phyloP scores from a whole-genome alignment of 2,329 filamentous ascomycete genomes.

The Tolypocladium sp. region DNA sequence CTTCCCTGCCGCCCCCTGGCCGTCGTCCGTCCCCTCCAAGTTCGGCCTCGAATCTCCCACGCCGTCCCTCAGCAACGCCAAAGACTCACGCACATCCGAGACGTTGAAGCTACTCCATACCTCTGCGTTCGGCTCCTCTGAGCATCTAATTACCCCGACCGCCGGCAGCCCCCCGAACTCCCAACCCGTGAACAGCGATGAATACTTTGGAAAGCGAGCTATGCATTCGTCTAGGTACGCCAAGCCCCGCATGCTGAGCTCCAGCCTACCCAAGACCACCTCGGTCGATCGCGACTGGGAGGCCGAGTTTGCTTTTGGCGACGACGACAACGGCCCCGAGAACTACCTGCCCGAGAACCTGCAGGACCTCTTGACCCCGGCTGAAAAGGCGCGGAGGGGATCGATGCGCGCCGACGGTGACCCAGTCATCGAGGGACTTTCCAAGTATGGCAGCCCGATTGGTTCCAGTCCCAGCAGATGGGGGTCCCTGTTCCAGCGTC shows the following conservation, averaged over 20 bases:
- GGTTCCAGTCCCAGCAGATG: constrained; percentile 52
- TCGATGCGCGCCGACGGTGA: constrained; percentile 50
- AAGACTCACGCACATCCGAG: constrained; percentile 52
- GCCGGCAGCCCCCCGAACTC: constrained; percentile 38
- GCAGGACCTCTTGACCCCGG: constrained; percentile 56
- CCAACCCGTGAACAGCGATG: constrained; percentile 44
- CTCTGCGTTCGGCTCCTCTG: constrained; percentile 58
- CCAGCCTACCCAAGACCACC: constrained; percentile 57
- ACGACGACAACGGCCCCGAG: constrained; percentile 48
- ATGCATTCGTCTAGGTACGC: constrained; percentile 61
- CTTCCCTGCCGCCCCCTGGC: constrained; percentile 69
- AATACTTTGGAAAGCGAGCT: constrained; percentile 61
- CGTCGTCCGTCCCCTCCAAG: constrained; percentile 84
- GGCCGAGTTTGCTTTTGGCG: constrained; percentile 61
- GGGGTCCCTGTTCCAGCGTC: constrained; percentile 51
- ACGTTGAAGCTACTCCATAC: constrained; percentile 55
- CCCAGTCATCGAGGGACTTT: constrained; percentile 32
- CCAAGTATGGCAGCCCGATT: constrained; percentile 53
- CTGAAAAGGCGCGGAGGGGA: constrained; percentile 56
- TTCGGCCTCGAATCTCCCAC: constrained; percentile 85
- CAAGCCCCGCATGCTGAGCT: constrained; percentile 59
- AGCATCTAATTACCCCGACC: constrained; percentile 48
- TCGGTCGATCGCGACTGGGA: constrained; percentile 59
- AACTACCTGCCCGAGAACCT: constrained; percentile 65
- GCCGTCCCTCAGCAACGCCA: constrained; percentile 56